These are phyloP conservation scores for Esteya vermicola DNA, from an alignment of 2,329 filamentous ascomycete genomes.

Conservation along the genomic window DNA sequence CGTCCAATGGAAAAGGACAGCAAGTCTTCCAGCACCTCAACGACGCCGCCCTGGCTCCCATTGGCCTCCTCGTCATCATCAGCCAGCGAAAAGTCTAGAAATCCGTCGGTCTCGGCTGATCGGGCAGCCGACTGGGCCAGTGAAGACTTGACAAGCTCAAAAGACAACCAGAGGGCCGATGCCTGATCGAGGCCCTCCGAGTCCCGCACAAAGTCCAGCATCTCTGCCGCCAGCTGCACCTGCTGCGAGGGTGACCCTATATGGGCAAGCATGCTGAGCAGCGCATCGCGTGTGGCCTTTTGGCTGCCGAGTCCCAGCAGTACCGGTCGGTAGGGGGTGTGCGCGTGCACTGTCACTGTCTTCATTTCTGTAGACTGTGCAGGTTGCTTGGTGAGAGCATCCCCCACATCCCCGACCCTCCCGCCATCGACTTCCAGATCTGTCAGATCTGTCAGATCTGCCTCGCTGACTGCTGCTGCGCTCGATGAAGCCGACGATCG, in stretches of 20 bases:
- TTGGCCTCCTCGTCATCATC: conserved; percentile 16
- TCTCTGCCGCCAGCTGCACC: conserved; percentile 45
- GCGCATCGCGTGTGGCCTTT: conserved; percentile 39
- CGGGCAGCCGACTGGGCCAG: conserved; percentile 32
- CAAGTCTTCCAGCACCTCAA: conserved; percentile 46
- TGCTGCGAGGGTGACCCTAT: conserved; percentile 44
- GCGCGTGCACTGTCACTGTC: background rate
- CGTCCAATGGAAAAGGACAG: conserved; percentile 54
- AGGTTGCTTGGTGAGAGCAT: too few relatives aligned
- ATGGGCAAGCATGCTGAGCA: conserved; percentile 42
- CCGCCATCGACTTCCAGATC: background rate
- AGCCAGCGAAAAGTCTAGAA: conserved; percentile 41
- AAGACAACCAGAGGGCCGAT: conserved; percentile 67
- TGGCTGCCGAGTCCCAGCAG: conserved; percentile 53
- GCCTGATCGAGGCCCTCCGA: conserved; percentile 45
- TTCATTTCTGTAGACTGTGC: too few relatives aligned
- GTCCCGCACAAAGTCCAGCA: conserved; percentile 49
- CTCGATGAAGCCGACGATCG: conserved; percentile 18
- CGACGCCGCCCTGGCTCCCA: too few relatives aligned
- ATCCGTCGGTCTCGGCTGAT: conserved; percentile 45
- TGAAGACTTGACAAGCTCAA: conserved; percentile 52
- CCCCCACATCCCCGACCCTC: too few relatives aligned
- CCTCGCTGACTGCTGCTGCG: conserved; percentile 14
- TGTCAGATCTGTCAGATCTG: background rate
- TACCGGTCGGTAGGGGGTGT: conserved; percentile 39